Base-by-base conservation (phyloP, 2,329 filamentous ascomycete species). In the Fusarium concolor region DNA sequence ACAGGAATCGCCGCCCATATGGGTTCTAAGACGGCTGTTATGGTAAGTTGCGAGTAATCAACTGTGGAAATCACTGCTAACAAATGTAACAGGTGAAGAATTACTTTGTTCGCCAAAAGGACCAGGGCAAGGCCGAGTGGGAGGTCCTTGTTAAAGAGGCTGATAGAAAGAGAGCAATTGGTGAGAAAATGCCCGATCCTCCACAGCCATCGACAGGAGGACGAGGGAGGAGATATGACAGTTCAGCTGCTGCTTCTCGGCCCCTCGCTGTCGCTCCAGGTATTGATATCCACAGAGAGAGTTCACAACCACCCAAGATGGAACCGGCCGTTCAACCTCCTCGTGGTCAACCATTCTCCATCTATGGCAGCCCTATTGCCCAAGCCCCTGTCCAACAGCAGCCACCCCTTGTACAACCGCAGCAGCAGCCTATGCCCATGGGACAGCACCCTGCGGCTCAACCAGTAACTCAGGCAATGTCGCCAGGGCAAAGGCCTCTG, bases 1-100 rank as follows among this genome's bases (percentile, higher is more conserved):
- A 82, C 82, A 47, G 87, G 86, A 6, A 95, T 95, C 78, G 90
- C 92, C 39, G 84, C 84, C 51, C 89, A 93, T 72, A 94, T 96
- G 90, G 90, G 90, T 49, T 93, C 92, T 6, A 95, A 95, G 79
- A 95, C 92, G 18, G 86, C 90, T 56, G 91, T 92, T n/a, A 96
- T 96, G 92, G 92, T 92, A 83, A 77, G 84, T 76, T 54, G 49
- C 43, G 47, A 45, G 42, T 55, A n/a, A 14, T 35, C 18, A 7
- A 31, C 47, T 18, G 8, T 29, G 2, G 12, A 11, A 49, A 11
- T 22, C n/a, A 35, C 20, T 52, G 26, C 64, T 74, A 55, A 73
- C 39, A 28, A 15, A 10, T 35, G 45, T 57, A 18, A 69, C 73
- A 90, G 88, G 88, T 91, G 24, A 90, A 90, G 72, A 92, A 92